Conservation (phyloP, 2,329 filamentous ascomycete genomes). For the Chrysoporthe cubensis region DNA sequence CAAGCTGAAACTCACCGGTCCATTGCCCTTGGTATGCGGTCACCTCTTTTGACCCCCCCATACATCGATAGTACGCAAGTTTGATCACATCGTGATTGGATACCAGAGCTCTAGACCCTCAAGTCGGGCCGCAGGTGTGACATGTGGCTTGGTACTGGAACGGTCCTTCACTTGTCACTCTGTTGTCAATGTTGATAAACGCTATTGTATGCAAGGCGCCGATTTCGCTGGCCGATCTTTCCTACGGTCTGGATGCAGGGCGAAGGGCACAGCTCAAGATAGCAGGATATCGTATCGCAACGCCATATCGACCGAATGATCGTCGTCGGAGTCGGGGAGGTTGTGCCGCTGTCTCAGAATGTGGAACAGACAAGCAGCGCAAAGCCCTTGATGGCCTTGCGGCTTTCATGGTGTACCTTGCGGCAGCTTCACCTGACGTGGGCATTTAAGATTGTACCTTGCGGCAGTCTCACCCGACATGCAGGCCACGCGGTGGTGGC, state of each 20-base stretch:
- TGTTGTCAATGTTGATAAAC: neutral
- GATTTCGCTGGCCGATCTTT: neutral
- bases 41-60: neutral
- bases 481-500: neutral
- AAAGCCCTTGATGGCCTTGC: neutral
- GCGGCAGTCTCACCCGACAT: neutral
- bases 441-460: neutral
- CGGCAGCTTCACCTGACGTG: conserved; percentile 1
- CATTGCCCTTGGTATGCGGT: neutral
- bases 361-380: neutral
- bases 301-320: neutral
- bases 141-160: conserved; percentile 1
- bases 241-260: conserved; percentile 1
- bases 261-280: neutral
- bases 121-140: conserved; percentile 2
- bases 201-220: neutral
- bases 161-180: neutral
- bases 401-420: neutral
- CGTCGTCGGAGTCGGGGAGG: neutral
- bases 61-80: neutral
- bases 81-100: neutral
- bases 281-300: neutral
- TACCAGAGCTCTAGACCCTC: neutral
- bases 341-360: conserved; percentile 7
- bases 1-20: neutral